phyloP scores from a whole-genome alignment of 352 stramenopile species.

The Pythium sp. region DNA sequence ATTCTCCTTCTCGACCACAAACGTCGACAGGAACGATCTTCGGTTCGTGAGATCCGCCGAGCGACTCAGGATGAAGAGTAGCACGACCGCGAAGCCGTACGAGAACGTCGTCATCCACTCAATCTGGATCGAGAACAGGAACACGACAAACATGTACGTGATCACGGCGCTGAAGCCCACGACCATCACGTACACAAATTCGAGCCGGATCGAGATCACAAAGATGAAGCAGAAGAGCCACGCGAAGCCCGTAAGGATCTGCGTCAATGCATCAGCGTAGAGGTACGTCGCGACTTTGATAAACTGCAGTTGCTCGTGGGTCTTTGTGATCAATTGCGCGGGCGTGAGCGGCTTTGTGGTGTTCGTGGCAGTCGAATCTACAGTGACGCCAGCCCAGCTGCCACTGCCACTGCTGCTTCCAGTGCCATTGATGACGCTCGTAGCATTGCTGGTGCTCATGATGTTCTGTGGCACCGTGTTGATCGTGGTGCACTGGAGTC shows the following conservation, averaged over 20 bases:
- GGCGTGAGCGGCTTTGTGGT: conserved; percentile 9
- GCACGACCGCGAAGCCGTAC: conserved; percentile 60
- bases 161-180: conserved; percentile 49
- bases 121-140: conserved; percentile 45
- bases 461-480: conserved; percentile 14
- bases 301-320: conserved; percentile 30
- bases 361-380: conserved; percentile 19
- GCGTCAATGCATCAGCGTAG: conserved; percentile 56
- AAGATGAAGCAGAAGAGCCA: conserved; percentile 84
- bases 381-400: conserved; percentile 17
- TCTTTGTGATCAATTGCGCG: conserved; percentile 18
- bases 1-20: conserved; percentile 86
- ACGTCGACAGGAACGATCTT: conserved; percentile 77
- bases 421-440: neutral
- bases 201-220: conserved; percentile 79
- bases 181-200: conserved; percentile 86
- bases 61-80: conserved; percentile 77
- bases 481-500: conserved; percentile 35
- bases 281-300: conserved; percentile 39
- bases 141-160: conserved; percentile 65
- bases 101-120: conserved; percentile 69
- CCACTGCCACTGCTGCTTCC: neutral
- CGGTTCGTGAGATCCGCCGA: conserved; percentile 78
- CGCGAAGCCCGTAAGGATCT: conserved; percentile 64
- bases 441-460: neutral